Evolutionary conservation across 1,284 basidiomycete genomes (phyloP).

Genomic region (Polyporus tsugae): DNA sequence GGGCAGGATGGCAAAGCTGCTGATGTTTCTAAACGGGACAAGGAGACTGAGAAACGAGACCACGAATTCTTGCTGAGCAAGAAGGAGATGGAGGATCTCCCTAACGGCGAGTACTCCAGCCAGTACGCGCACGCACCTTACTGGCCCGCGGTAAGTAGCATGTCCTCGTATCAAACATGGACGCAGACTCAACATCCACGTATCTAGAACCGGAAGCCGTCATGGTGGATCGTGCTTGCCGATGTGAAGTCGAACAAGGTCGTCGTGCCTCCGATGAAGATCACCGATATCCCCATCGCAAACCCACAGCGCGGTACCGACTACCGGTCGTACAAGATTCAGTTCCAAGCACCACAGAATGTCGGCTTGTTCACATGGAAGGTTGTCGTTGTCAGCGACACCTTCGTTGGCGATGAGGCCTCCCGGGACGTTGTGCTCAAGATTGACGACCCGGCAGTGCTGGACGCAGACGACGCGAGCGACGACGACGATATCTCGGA

Average conservation of each 20-base stretch:
- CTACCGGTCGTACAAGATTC: conserved; percentile 87
- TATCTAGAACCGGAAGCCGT: conserved; percentile 79
- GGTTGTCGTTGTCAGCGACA: conserved; percentile 86
- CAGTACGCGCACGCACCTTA: conserved; percentile 90
- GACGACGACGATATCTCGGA: conserved; percentile 97
- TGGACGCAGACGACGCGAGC: conserved; percentile 63
- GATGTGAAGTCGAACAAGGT: conserved; percentile 92
- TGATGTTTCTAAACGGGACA: conserved; percentile 48
- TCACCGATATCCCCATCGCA: conserved; percentile 82
- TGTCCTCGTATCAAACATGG: background rate
- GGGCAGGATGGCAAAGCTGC: conserved; percentile 39
- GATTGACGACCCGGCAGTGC: conserved; percentile 76
- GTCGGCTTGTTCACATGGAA: conserved; percentile 92
- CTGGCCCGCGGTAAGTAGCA: conserved; percentile 81
- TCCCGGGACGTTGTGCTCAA: conserved; percentile 79
- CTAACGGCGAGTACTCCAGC: conserved; percentile 48
- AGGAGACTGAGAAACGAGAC: conserved; percentile 63
- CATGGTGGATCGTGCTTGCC: conserved; percentile 93
- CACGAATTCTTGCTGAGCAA: conserved; percentile 72
- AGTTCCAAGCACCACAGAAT: conserved; percentile 94
- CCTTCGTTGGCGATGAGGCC: conserved; percentile 87
- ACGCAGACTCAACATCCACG: background rate
- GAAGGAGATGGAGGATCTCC: conserved; percentile 69
- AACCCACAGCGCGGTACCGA: conserved; percentile 48
- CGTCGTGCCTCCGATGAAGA: conserved; percentile 90